Base-by-base conservation (phyloP, 2,329 filamentous ascomycete genomes). In the Aureobasidium zeae region DNA sequence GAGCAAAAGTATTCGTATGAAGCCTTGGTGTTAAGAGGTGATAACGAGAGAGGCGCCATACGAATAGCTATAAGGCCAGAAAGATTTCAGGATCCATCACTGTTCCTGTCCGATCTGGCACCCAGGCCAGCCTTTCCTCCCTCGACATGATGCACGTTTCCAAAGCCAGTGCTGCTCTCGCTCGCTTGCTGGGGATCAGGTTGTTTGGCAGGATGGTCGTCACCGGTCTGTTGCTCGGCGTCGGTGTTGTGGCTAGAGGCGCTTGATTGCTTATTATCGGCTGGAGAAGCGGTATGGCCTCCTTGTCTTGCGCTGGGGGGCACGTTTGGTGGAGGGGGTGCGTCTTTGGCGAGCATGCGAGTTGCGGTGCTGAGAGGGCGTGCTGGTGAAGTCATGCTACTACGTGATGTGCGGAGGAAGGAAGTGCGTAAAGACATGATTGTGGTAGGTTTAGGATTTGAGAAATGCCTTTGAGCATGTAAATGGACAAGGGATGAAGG, bases 151-250 rank as follows among this genome's bases (percentile, higher is more conserved):
- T 46, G 25, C 9, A 47, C 39, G 28, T 53, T 47, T 12, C 49
- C 34, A 38, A 63, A 61, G 0, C 61, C 61, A 13, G 61, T 64
- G 24, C 41, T 57, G 31, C 58, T 48, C 1, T 47, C 53, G 4
- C 58, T 58, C 48, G 58, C 42, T 13, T 48, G 44, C 47, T 64
- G 61, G 6, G 51, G 39, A 39, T 64, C 61, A 1, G 61, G 61
- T 38, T 63, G 61, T 46, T 63, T 63, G 1, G 61, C 60, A 1
- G 61, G 62, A 42, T 64, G 59, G 15, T 63, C 56, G 26, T 58
- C 55, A 2, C 58, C 58, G 8, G 24, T 53, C 46, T 54, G 54
- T 17, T 53, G 38, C 42, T 58, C 54, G 0, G 55, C 48, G n/a
- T n/a, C n/a, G 4, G 42, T 32, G 44, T 59, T 54, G 1, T 57